Base-by-base conservation (phyloP, 305 asterid species). In the Ilex paraguariensis region DNA sequence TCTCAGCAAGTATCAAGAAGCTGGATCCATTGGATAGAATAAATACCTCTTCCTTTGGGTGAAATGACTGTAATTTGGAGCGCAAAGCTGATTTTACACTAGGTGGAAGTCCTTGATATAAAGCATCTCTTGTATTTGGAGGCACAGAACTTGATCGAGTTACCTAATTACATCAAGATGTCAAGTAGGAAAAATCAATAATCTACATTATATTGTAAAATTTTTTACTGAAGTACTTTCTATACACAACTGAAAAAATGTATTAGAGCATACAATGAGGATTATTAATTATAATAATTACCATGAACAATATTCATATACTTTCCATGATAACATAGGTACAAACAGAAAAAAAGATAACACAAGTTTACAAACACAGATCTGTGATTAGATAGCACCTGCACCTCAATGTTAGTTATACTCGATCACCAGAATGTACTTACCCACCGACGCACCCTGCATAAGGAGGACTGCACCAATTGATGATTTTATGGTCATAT, bases 31-130 rank as follows among this genome's bases (percentile, higher is more conserved):
- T 49, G 33, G 21, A 31, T 61, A 42, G 16, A 31, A 56, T 42
- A 55, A 56, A 70, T 64, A 91, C 98, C 92, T 86, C 95, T 72
- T 91, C 95, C 51, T 79, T 79, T 49, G 72, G 77, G 54, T 82
- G 84, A 56, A 83, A 81, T 58, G 90, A 78, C 57, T 81, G 96
- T 71, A 92, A 64, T 63, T 73, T 77, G 80, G 84, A 31, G 61
- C 96, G 98, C 50, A 87, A 67, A 57, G 95, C 80, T 15, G 80
- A 73, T 74, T 92, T 92, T 53, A 91, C 62, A 67, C 77, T 42
- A 16, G 98, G 96, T 1, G 98, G 95, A 63, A 91, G 59, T 57
- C 95, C 96, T 70, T 88, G 95, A 70, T 86, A 91, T 62, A 91
- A 66, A 65, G 90, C 74, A 71, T 91, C 98, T 74, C 98, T 80